phyloP scores from a whole-genome alignment of 2,329 filamentous ascomycete genomes.

The Fusarium odoratissimum region DNA sequence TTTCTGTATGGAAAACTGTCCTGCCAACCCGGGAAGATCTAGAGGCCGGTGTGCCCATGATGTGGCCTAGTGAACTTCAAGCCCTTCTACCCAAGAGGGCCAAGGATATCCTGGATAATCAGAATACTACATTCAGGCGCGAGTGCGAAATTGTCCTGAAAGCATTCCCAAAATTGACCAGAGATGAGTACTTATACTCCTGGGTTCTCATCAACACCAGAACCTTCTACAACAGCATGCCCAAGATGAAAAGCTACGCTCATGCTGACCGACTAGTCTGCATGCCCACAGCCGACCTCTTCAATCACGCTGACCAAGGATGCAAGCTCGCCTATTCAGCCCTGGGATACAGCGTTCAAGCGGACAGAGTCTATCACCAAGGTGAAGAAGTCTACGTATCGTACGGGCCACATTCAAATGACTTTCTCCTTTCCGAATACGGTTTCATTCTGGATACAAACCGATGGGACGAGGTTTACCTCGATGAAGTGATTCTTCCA shows the following conservation, averaged over 20 bases:
- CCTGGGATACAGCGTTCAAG: conserved; percentile 65
- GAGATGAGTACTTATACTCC: conserved; percentile 61
- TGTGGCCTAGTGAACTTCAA: conserved; percentile 61
- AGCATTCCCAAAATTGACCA: conserved; percentile 47
- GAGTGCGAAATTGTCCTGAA: conserved; percentile 54
- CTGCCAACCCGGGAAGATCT: conserved; percentile 75
- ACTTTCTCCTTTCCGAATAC: conserved; percentile 78
- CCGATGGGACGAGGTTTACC: conserved; percentile 60
- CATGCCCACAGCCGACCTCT: conserved; percentile 78
- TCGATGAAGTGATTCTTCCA: conserved; percentile 61
- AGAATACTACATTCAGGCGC: conserved; percentile 57
- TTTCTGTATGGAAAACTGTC: conserved; percentile 71
- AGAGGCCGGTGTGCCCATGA: conserved; percentile 51
- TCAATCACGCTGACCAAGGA: conserved; percentile 67
- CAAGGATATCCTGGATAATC: conserved; percentile 61
- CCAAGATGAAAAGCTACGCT: conserved; percentile 56
- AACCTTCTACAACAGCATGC: conserved; percentile 68
- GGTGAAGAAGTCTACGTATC: conserved; percentile 76
- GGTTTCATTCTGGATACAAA: conserved; percentile 63
- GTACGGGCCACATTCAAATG: conserved; percentile 78
- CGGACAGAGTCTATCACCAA: conserved; percentile 60
- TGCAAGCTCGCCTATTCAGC: conserved; percentile 65
- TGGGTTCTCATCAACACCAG: conserved; percentile 73
- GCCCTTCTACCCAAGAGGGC: conserved; percentile 59
- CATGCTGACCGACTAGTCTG: conserved; percentile 73